Percentiles rank a stretch among this genome's conserved stretches.
Conservation (phyloP, 2,329 filamentous ascomycete species). For the Cladosporium sp. region DNA sequence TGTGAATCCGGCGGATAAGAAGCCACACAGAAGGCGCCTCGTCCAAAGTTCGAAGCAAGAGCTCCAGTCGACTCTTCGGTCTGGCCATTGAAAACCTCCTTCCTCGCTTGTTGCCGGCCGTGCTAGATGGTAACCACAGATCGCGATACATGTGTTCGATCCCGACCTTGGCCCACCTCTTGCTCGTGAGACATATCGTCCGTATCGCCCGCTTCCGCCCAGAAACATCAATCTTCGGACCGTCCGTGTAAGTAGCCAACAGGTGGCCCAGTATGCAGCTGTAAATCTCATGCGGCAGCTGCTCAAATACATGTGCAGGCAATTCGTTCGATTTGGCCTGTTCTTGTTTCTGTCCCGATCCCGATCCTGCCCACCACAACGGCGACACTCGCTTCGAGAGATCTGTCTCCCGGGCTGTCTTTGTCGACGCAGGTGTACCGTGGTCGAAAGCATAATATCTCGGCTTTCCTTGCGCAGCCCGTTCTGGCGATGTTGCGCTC, state of each 20-base stretch:
- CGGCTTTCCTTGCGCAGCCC: conserved; percentile 9
- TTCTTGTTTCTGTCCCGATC: not conserved
- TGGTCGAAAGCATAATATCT: conserved; percentile 25
- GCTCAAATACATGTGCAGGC: conserved; percentile 44
- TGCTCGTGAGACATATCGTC: conserved; percentile 56
- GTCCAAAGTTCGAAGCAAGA: conserved; percentile 57
- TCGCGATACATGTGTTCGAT: conserved; percentile 52
- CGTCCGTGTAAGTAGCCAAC: conserved; percentile 45
- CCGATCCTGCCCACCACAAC: conserved; percentile 1
- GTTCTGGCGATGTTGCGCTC: conserved; percentile 27
- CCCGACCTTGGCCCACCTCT: conserved; percentile 58
- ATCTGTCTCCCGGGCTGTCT: conserved; percentile 44
- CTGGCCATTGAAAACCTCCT: conserved; percentile 40
- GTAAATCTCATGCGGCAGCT: conserved; percentile 57
- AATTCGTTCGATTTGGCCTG: conserved; percentile 20
- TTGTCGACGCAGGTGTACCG: conserved; percentile 31
- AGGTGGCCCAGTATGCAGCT: conserved; percentile 57
- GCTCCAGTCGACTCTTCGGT: conserved; percentile 54
- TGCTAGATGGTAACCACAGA: conserved; percentile 33
- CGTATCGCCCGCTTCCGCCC: conserved; percentile 59
- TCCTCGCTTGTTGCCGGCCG: conserved; percentile 37
- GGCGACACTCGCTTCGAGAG: conserved; percentile 29
- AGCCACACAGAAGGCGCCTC: conserved; percentile 54
- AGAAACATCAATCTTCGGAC: conserved; percentile 48
- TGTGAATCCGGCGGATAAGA: conserved; percentile 55